These are phyloP conservation scores for Cutaneotrichosporon dermatis DNA, from an alignment of 1,284 basidiomycete genomes.

Conservation along the genomic window DNA sequence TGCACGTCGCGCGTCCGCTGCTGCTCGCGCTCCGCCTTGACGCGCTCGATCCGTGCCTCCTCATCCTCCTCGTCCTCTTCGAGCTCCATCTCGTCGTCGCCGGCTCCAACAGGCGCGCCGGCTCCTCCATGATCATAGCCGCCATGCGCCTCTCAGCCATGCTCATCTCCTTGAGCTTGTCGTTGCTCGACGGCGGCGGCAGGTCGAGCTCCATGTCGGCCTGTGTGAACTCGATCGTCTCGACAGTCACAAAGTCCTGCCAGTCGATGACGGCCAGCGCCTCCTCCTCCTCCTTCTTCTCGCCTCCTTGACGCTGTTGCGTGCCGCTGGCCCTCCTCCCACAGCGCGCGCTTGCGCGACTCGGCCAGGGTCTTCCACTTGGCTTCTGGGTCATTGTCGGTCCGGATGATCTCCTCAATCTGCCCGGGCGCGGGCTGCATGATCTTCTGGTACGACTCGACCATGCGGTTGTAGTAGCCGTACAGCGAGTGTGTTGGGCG, in stretches of 20 bases:
- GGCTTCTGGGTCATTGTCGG: slow-evolving; percentile 56
- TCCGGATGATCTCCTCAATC: slow-evolving; percentile 63
- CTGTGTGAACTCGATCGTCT: slow-evolving; percentile 96
- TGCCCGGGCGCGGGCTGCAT: slow-evolving; percentile 74
- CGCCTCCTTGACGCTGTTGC: slow-evolving; percentile 77
- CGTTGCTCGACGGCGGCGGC: slow-evolving; percentile 88
- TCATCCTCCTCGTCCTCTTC: slow-evolving; percentile 54
- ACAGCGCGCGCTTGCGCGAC: slow-evolving; percentile 74
- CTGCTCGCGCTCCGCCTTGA: slow-evolving; percentile 70
- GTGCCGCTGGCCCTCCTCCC: slow-evolving; percentile 81
- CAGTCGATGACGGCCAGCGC: slow-evolving; percentile 97
- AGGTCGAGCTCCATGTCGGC: slow-evolving; percentile 86
- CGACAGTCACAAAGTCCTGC: slow-evolving; percentile 98
- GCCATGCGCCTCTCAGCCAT: slow-evolving; percentile 97
- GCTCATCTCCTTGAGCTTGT: slow-evolving; percentile 94
- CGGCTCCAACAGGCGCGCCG: slow-evolving; percentile 59
- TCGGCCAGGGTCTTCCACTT: slow-evolving; percentile 75
- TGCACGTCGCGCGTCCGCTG: slow-evolving; percentile 69
- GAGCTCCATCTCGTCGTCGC: slow-evolving; percentile 57
- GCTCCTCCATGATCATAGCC: slow-evolving; percentile 95
- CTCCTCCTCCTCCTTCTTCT: slow-evolving; percentile 63
- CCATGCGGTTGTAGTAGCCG: slow-evolving; percentile 92
- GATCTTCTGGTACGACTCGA: slow-evolving; percentile 92
- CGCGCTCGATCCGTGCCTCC: slow-evolving; percentile 60
- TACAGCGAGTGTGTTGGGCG: slow-evolving; percentile 93